Conservation (phyloP, 1,284 basidiomycete species). For the Cryptococcus maquisensis region DNA sequence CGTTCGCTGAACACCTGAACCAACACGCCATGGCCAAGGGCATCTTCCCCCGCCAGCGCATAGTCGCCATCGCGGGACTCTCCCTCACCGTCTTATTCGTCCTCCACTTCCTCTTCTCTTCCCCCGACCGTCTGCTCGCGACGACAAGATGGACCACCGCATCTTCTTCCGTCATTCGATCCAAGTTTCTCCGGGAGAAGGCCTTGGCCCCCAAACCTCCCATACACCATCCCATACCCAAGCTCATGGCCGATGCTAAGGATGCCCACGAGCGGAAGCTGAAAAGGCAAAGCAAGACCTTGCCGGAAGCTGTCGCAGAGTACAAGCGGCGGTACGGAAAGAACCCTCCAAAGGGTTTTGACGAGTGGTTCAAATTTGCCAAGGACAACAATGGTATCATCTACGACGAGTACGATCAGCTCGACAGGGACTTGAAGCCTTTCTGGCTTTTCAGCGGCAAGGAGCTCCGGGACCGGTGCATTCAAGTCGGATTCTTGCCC, state of each 20-base stretch:
- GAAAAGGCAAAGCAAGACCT: slow-evolving; percentile 66
- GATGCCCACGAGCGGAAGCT: slow-evolving; percentile 63
- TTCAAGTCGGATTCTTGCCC: slow-evolving; percentile 71
- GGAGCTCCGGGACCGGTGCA: slow-evolving; percentile 66
- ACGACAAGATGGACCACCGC: slow-evolving; percentile 45
- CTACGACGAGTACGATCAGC: slow-evolving; percentile 84
- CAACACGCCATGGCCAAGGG: slow-evolving; percentile 16
- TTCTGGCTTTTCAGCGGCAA: slow-evolving; percentile 70
- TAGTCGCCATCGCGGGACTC: slow-evolving; percentile 24
- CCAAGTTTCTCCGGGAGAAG: slow-evolving; percentile 41
- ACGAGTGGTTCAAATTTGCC: slow-evolving; percentile 82
- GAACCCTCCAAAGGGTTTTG: slow-evolving; percentile 81
- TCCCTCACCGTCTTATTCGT: slow-evolving; percentile 29
- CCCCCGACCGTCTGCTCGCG: slow-evolving; percentile 25
- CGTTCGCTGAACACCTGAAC: not conserved
- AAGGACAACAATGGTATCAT: slow-evolving; percentile 67
- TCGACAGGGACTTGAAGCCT: slow-evolving; percentile 72
- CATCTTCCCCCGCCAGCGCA: slow-evolving; percentile 24
- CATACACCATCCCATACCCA: slow-evolving; percentile 70
- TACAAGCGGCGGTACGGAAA: slow-evolving; percentile 72
- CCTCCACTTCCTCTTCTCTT: slow-evolving; percentile 33
- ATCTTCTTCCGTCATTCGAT: slow-evolving; percentile 46
- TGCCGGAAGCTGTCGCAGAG: slow-evolving; percentile 68
- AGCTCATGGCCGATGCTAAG: slow-evolving; percentile 75
- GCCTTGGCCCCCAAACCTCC: slow-evolving; percentile 39